A percentile compares a stretch with the other conserved stretches of the same genome.
These are phyloP conservation scores for Platanus orientalis DNA, from an alignment of 164 flowering plant genomes.

Conservation along the genomic window DNA sequence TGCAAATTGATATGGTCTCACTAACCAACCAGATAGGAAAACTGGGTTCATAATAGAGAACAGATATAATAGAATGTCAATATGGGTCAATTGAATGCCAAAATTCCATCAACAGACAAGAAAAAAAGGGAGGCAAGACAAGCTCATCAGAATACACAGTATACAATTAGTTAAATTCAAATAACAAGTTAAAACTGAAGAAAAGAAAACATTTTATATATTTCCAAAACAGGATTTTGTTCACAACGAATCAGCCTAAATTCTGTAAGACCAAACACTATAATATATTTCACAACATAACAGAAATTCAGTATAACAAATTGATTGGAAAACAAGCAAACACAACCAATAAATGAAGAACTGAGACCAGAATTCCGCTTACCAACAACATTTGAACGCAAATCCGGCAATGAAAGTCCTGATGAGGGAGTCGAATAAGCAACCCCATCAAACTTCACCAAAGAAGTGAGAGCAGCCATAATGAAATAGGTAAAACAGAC, in stretches of 20 bases:
- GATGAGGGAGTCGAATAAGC: constrained; percentile 28
- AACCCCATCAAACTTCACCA: constrained; percentile 34
- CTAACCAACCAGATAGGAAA: too few relatives aligned
- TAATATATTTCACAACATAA: too few relatives aligned
- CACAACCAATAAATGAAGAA: not conserved
- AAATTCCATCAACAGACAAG: too few relatives aligned
- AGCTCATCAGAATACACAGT: not conserved
- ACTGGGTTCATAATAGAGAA: not conserved
- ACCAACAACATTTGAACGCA: constrained; percentile 36
- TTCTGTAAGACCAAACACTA: not conserved
- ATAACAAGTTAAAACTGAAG: not conserved
- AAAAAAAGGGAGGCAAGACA: too few relatives aligned
- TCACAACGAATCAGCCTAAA: too few relatives aligned
- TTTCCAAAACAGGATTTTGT: not conserved
- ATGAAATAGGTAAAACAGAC: constrained; percentile 69
- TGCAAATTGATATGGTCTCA: too few relatives aligned
- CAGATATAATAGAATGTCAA: too few relatives aligned
- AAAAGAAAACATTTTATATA: not conserved
- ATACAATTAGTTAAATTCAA: not conserved
- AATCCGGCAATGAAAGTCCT: constrained; percentile 29
- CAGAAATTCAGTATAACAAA: too few relatives aligned
- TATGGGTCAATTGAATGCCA: too few relatives aligned
- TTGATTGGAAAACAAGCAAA: not conserved
- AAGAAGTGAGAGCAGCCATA: constrained; percentile 58
- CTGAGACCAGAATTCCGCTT: constrained; percentile 20